Evolutionary conservation across 257 asterid species (phyloP).

Genomic region (Datura wrightii): DNA sequence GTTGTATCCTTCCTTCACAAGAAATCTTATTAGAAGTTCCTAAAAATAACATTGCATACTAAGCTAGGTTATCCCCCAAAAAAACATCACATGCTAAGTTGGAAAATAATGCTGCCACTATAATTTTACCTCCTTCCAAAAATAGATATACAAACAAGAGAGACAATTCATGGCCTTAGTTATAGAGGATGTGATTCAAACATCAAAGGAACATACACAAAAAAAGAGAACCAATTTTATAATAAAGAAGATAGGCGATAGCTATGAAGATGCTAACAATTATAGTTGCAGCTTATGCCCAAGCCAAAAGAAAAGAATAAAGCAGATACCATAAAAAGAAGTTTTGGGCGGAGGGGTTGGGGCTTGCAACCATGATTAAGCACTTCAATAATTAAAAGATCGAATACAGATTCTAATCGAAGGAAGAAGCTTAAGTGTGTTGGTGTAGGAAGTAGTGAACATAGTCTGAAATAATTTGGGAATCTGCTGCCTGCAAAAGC

Average conservation of each 20-base stretch:
- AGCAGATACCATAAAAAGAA: neutral
- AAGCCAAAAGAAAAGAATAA: neutral
- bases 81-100: neutral
- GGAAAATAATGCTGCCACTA: neutral
- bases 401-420: neutral
- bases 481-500: conserved; percentile 72
- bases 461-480: conserved; percentile 76
- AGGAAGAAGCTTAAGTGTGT: conserved; percentile 64
- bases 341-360: neutral
- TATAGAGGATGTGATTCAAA: conserved; percentile 7
- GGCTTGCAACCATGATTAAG: neutral
- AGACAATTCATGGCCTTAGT: conserved; percentile 1
- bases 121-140: neutral
- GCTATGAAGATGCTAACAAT: conserved; percentile 17
- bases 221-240: neutral
- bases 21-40: neutral
- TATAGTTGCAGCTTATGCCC: neutral
- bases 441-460: conserved; percentile 81
- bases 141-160: neutral
- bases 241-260: conserved; percentile 1
- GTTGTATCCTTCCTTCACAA: conserved; percentile 67
- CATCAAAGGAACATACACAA: neutral
- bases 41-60: neutral
- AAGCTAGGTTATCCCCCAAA: neutral
- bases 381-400: neutral